A percentile compares a stretch with the other conserved stretches of the same genome.
Conservation (phyloP, 805 yeast species). For the Komagataella mondaviorum region DNA sequence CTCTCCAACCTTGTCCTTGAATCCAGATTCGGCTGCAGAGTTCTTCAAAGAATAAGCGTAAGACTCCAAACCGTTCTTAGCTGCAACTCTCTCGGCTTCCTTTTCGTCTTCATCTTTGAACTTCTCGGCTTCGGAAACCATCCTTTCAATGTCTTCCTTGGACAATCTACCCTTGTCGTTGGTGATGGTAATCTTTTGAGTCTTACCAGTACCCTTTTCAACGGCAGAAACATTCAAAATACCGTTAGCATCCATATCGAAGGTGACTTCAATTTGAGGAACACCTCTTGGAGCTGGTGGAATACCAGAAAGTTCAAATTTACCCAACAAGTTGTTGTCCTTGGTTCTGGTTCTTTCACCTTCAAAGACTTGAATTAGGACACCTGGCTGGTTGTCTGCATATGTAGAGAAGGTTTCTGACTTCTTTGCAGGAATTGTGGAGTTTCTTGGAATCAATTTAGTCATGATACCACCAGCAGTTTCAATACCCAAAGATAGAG, state of each 20-base stretch:
- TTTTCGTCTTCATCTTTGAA: conserved; percentile 93
- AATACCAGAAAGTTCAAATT: conserved; percentile 90
- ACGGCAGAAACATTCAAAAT: conserved; percentile 91
- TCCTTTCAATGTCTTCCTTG: conserved; percentile 94
- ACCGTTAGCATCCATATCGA: conserved; percentile 95
- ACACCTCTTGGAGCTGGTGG: conserved; percentile 99
- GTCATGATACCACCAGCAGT: conserved; percentile 99
- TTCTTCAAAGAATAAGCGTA: conserved; percentile 89
- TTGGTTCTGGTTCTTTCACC: conserved; percentile 97
- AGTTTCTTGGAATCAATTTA: conserved; percentile 95
- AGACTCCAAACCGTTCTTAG: conserved; percentile 92
- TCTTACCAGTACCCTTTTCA: conserved; percentile 97
- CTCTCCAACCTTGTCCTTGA: conserved; percentile 56
- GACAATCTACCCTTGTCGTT: conserved; percentile 98
- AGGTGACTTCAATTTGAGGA: conserved; percentile 95
- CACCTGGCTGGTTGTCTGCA: conserved; percentile 98
- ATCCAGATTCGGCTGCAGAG: conserved; percentile 58
- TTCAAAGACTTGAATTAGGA: conserved; percentile 90
- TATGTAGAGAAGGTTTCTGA: conserved; percentile 94
- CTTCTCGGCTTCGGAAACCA: conserved; percentile 97
- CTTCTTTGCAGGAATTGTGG: conserved; percentile 95
- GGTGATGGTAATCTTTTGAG: conserved; percentile 94
- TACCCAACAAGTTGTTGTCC: conserved; percentile 94
- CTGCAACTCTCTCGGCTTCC: conserved; percentile 85
- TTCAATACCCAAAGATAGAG: conserved; percentile 95